Base-by-base conservation (phyloP, 2,329 filamentous ascomycete genomes). In the Plenodomus biglobosus region DNA sequence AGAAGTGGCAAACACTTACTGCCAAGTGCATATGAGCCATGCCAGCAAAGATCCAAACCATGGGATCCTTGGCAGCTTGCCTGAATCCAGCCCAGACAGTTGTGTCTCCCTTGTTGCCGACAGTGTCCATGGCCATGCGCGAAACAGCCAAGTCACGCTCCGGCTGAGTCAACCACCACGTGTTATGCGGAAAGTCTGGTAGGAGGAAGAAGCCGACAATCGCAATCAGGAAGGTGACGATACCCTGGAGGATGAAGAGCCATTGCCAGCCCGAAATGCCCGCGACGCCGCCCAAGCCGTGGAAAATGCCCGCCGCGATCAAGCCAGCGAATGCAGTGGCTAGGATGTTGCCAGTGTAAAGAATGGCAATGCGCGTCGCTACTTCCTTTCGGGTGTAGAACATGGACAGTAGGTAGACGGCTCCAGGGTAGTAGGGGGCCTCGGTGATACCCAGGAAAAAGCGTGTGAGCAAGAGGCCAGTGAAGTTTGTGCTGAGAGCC, bases 331-430 rank as follows among this genome's bases (percentile, higher is more conserved):
- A 75, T 7, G 65, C 71, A 19, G 67, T 73, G 1, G 73, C 72
- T 13, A 75, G 60, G 58, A 74, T 56, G 59, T 64, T 62, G 17
- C 78, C 75, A 15, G 75, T 76, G 66, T 67, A 66, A 10, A 67
- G 53, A 24, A 67, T 62, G 15, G 62, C 85, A 83, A 51, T 86
- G 67, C 56, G 86, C 80, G 59, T 65, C 1, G 69, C 68, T 35
- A 73, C 56, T 44, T 74, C 71, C 39, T 68, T 69, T 10, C 64
- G 62, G 1, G 68, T 74, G 52, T 74, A 74, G 52, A 68, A 74
- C 30, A 56, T 58, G 13, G 66, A 69, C 1, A 73, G 61, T 3
- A 73, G 50, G 40, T 70, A 72, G 17, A 73, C 58, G 0, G 68
- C 69, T 5, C 72, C 72, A 2, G 68, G 65, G 40, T 66, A 70